These are phyloP conservation scores for Crithidia sp. DNA, from an alignment of 208 protist species.

Conservation along the genomic window DNA sequence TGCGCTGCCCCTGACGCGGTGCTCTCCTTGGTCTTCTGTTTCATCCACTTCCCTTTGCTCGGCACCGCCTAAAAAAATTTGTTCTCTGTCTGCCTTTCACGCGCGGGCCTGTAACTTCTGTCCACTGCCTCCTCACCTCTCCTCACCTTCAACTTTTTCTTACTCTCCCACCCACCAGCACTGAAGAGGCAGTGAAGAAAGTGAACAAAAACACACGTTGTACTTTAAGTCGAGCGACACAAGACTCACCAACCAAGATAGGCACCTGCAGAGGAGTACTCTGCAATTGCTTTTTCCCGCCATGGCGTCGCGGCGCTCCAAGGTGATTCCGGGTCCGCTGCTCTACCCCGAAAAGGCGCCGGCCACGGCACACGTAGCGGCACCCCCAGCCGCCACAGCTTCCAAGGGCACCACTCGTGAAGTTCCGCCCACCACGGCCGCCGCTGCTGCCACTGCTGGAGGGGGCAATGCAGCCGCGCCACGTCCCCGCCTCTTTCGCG, in stretches of 20 bases:
- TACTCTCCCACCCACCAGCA: neutral
- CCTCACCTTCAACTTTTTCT: constrained; percentile 3
- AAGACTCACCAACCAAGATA: no score
- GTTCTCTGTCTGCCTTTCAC: no score
- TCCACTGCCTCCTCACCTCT: no score
- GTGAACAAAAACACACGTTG: no score
- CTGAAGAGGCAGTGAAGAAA: neutral
- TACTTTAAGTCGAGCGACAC: no score
- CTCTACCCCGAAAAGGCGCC: constrained; percentile 11
- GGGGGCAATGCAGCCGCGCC: neutral
- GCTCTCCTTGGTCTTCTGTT: no score
- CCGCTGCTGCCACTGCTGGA: neutral
- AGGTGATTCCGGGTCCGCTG: constrained; percentile 28
- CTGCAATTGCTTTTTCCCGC: neutral
- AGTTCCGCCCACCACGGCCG: neutral
- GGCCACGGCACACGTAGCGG: neutral
- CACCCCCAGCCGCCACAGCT: neutral
- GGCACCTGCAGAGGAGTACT: no score
- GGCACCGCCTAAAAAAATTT: no score
- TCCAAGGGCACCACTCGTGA: no score
- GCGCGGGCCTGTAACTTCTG: no score
- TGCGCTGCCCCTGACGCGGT: no score
- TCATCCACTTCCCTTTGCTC: no score
- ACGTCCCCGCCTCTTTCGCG: constrained; percentile 12
- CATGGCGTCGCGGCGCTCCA: constrained; percentile 34